phyloP scores from a whole-genome alignment of 129 eudicot species.

The Flaveria brownii region DNA sequence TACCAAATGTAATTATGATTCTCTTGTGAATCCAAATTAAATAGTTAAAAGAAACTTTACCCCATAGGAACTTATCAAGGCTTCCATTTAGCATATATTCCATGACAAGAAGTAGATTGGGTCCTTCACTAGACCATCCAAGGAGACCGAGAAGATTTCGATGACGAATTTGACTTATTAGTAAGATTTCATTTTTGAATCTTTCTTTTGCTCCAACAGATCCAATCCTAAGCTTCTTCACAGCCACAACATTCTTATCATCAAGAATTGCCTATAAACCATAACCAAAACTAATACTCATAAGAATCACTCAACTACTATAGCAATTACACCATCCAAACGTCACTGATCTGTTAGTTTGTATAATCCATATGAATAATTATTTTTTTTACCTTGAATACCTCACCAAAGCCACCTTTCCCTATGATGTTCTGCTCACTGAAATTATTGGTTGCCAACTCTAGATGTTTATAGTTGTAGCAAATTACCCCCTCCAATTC shows the following conservation, averaged over 20 bases:
- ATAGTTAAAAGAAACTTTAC: neutral
- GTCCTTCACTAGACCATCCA: constrained; percentile 4
- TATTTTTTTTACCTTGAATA: constrained; percentile 58
- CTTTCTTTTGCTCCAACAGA: neutral
- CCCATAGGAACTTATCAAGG: constrained; percentile 5
- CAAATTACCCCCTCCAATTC: neutral
- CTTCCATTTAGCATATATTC: constrained; percentile 8
- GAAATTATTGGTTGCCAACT: constrained; percentile 53
- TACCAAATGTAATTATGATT: neutral
- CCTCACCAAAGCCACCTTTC: constrained; percentile 77
- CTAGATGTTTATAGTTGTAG: neutral
- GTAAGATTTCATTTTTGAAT: constrained; percentile 6
- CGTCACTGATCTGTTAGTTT: no score
- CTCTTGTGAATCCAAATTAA: neutral
- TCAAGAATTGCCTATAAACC: neutral
- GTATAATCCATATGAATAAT: no score
- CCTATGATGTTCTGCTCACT: constrained; percentile 53
- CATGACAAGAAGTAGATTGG: neutral
- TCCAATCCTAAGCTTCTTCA: neutral
- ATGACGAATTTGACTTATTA: neutral
- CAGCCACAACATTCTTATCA: constrained; percentile 2
- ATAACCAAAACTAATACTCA: neutral
- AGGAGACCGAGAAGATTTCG: constrained; percentile 6
- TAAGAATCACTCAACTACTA: neutral
- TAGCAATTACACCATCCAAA: neutral